A percentile compares a stretch with the other conserved stretches of the same genome.
Conservation (phyloP, 768 basidiomycete species). For the Lentinus brumalis region DNA sequence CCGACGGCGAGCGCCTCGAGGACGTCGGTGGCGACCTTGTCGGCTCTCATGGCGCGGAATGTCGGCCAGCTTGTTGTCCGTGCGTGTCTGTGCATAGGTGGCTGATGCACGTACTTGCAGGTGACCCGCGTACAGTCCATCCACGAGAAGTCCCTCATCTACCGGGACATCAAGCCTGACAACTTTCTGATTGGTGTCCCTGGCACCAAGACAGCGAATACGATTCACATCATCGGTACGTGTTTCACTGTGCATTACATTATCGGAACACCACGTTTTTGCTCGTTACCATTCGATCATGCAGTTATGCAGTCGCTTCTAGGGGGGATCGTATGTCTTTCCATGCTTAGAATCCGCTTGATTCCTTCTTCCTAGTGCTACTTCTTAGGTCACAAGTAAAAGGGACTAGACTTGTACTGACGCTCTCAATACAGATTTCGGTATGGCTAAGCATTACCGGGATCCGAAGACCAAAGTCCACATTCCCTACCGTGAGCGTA, state of each 20-base stretch:
- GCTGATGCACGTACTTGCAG: constrained; percentile 43
- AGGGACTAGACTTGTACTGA: background rate
- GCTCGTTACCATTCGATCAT: background rate
- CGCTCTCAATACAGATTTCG: constrained; percentile 67
- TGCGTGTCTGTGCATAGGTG: background rate
- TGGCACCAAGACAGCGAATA: constrained; percentile 86
- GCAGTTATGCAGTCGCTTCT: too few relatives aligned
- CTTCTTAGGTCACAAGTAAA: background rate
- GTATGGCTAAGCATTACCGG: constrained; percentile 99
- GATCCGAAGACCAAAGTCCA: constrained; percentile 98
- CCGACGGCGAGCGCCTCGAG: constrained; percentile 1
- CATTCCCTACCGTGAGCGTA: constrained; percentile 99
- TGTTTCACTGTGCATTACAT: constrained; percentile 16
- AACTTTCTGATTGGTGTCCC: constrained; percentile 98
- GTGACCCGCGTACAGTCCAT: constrained; percentile 95
- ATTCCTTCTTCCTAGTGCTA: background rate
- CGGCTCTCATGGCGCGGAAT: background rate
- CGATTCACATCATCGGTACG: constrained; percentile 84
- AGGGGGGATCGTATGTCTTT: too few relatives aligned
- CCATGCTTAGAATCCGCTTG: background rate
- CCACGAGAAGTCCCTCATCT: constrained; percentile 98
- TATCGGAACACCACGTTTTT: background rate
- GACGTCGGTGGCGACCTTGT: background rate
- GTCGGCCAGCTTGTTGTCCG: constrained; percentile 3
- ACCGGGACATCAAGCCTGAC: constrained; percentile 99